Base-by-base conservation (phyloP, 2,329 filamentous ascomycete genomes). In the Xylariaceae sp. region DNA sequence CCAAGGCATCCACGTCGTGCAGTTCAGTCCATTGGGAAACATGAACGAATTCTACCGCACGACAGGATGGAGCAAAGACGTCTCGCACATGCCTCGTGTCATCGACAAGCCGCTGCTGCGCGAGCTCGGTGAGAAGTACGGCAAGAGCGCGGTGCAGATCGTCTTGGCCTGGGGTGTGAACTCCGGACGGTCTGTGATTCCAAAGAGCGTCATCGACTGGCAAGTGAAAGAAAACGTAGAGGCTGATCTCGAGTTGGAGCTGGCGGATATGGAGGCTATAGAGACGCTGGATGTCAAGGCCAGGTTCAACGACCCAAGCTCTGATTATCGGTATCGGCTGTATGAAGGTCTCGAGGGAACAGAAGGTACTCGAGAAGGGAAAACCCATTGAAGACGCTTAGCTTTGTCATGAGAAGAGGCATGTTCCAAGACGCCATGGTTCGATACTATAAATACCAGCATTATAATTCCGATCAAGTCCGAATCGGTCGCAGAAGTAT, bases 11-110 rank as follows among this genome's bases (percentile, higher is more conserved):
- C 52, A 59, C 26, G 53, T 64, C 1, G 47, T 62, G 1, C 60
- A 62, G 6, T 64, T 64, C 47, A 61, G 59, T 18, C 63, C 63
- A 1, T 48, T 64, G 0, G 62, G 60, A 3, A 63, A 62, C 42
- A 56, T 59, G 48, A 61, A 63, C 40, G 55, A 60, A 19, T 61
- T 61, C 31, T 63, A 63, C 34, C 46, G 59, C 9, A 37, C 42
- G 2, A 56, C 50, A 1, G 49, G 53, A 9, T 61, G 61, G 56
- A 58, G 55, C 44, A 29, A 29, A n/a, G 26, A 29, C 26, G 37
- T 61, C 0, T 49, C 59, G 3, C 51, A 60, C 22, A 51, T 32
- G 9, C 26, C 26, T 40, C 35, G 53, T 17, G 35, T 62, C 4
- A 54, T 57, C 18, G 53, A 63, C 24, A 49, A 59, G 29, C 54